Evolutionary conservation across 2,329 filamentous ascomycete genomes (phyloP).

Genomic region (Arthrobotrys sphaeroides): DNA sequence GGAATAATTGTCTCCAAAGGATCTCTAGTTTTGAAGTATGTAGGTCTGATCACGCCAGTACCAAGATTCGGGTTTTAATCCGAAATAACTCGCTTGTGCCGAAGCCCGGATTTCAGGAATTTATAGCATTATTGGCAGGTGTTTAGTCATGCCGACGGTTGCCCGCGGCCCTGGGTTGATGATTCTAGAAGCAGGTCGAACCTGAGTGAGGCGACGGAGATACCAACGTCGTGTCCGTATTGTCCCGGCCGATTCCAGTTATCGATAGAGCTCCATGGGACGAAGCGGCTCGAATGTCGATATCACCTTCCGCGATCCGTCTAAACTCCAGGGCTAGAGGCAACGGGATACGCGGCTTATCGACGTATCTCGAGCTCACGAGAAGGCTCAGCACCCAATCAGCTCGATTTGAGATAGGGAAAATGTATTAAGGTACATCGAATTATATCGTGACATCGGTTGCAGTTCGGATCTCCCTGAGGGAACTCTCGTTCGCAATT

Average conservation of each 20-base stretch:
- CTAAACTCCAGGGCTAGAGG: slow-evolving; percentile 5
- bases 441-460: slow-evolving; percentile 44
- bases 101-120: slow-evolving; percentile 47
- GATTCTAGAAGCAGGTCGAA: slow-evolving; percentile 41
- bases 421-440: not conserved
- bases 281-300: slow-evolving; percentile 26
- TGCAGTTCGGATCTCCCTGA: slow-evolving; percentile 47
- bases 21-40: slow-evolving; percentile 30
- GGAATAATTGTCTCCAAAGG: slow-evolving; percentile 36
- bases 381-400: slow-evolving; percentile 50
- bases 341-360: slow-evolving; percentile 18
- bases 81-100: slow-evolving; percentile 40
- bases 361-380: slow-evolving; percentile 33
- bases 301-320: slow-evolving; percentile 34
- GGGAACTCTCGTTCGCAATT: slow-evolving; percentile 53
- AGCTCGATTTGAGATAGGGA: slow-evolving; percentile 41
- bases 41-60: slow-evolving; percentile 11
- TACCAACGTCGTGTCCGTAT: slow-evolving; percentile 23
- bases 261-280: slow-evolving; percentile 53
- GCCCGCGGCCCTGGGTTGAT: slow-evolving; percentile 1
- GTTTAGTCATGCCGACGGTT: slow-evolving; percentile 49
- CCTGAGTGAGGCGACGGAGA: slow-evolving; percentile 47
- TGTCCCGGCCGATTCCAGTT: slow-evolving; percentile 31
- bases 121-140: slow-evolving; percentile 29
- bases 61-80: slow-evolving; percentile 29